Percentiles rank a stretch among this genome's conserved stretches.
Evolutionary conservation across 148 eudicot species (phyloP).

Genomic region (Fagopyrum tataricum): DNA sequence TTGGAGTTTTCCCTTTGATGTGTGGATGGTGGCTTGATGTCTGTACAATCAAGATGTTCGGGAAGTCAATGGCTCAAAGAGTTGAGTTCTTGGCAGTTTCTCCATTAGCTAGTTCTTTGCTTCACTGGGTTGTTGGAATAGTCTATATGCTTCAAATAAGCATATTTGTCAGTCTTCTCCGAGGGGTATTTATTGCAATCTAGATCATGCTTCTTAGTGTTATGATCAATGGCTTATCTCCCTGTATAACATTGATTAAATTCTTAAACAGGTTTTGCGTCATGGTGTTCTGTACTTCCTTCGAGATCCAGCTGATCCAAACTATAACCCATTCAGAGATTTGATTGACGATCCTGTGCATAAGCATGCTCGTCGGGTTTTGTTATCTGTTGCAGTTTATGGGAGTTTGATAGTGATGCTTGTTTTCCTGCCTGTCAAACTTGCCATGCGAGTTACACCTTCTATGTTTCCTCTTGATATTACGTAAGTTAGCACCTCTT

Average conservation of each 20-base stretch:
- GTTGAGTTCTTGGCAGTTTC: conserved; percentile 79
- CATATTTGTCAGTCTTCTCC: conserved; percentile 95
- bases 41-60: conserved; percentile 92
- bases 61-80: conserved; percentile 77
- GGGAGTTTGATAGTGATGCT: conserved; percentile 94
- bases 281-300: conserved; percentile 95
- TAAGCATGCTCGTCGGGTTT: conserved; percentile 92
- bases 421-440: conserved; percentile 89
- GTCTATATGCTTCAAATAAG: conserved; percentile 92
- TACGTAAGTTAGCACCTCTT: conserved; percentile 48
- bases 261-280: conserved; percentile 64
- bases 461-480: conserved; percentile 88
- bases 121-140: conserved; percentile 97
- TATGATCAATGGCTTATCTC: neutral
- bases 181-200: conserved; percentile 58
- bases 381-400: conserved; percentile 84
- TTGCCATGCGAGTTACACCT: conserved; percentile 85
- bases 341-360: conserved; percentile 95
- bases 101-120: conserved; percentile 83
- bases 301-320: conserved; percentile 98
- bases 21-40: conserved; percentile 99
- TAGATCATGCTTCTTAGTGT: neutral
- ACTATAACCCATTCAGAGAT: conserved; percentile 94
- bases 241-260: neutral
- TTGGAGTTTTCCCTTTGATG: conserved; percentile 94